Evolutionary conservation across 1,284 basidiomycete genomes (phyloP).

Genomic region (Coniophora puteana): DNA sequence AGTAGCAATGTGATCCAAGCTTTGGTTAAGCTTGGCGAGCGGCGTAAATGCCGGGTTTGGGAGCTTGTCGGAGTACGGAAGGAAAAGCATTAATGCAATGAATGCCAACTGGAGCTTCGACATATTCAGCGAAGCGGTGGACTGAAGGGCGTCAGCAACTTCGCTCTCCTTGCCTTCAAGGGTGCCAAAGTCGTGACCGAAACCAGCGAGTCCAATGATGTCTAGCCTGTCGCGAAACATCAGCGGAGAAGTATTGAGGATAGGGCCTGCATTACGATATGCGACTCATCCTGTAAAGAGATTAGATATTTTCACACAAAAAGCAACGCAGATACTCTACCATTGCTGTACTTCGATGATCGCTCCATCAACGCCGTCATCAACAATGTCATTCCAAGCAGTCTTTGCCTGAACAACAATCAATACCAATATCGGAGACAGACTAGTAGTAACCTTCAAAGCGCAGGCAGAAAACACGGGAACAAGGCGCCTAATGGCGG

Average conservation of each 20-base stretch:
- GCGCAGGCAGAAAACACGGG: conserved; percentile 37
- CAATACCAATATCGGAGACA: not conserved
- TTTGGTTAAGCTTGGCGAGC: conserved; percentile 31
- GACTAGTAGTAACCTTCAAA: conserved; percentile 34
- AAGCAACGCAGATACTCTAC: conserved; percentile 21
- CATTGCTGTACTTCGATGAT: conserved; percentile 51
- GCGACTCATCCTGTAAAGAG: conserved; percentile 31
- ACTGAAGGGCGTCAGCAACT: conserved; percentile 42
- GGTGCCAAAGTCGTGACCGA: conserved; percentile 49
- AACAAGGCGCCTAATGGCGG: conserved; percentile 35
- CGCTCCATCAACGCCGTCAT: conserved; percentile 20
- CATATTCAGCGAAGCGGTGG: conserved; percentile 29
- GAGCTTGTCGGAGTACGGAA: conserved; percentile 39
- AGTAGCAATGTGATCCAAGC: conserved; percentile 41
- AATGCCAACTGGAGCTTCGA: conserved; percentile 27
- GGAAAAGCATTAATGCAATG: conserved; percentile 35
- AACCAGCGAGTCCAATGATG: conserved; percentile 52
- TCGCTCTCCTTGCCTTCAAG: conserved; percentile 42
- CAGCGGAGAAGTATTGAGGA: not conserved
- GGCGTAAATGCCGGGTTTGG: conserved; percentile 36
- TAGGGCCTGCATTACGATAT: conserved; percentile 11
- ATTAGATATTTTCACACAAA: not conserved
- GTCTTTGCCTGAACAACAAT: conserved; percentile 36
- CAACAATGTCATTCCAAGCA: conserved; percentile 43
- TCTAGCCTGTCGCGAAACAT: conserved; percentile 36